phyloP scores from a whole-genome alignment of 805 yeast genomes.

The Candida berthetii region DNA sequence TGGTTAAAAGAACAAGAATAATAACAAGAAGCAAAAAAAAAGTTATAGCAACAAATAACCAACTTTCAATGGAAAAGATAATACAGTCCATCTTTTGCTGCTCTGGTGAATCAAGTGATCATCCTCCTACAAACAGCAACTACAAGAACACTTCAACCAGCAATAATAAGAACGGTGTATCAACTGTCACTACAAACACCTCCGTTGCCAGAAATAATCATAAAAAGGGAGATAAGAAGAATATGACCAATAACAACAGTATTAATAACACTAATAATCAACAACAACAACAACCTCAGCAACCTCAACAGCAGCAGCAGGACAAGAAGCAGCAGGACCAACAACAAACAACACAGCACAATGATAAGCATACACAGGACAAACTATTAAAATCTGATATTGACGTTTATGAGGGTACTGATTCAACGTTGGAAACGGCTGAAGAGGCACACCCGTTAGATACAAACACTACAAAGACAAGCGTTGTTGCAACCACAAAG shows the following conservation, averaged over 20 bases:
- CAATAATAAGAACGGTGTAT: no score
- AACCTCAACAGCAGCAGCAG: not conserved
- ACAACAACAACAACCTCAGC: not conserved
- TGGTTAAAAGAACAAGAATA: no score
- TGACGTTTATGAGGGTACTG: conserved; percentile 22
- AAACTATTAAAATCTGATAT: conserved; percentile 13
- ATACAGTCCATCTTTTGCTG: conserved; percentile 28
- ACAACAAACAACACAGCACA: not conserved
- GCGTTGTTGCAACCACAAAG: not conserved
- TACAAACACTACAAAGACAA: conserved; percentile 1
- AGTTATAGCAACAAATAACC: not conserved
- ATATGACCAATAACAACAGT: not conserved
- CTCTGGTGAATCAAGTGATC: conserved; percentile 17
- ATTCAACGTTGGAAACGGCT: conserved; percentile 14
- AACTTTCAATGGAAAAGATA: conserved; percentile 24
- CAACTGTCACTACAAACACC: no score
- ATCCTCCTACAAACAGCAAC: conserved; percentile 3
- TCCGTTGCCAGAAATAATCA: no score
- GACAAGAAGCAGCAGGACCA: not conserved
- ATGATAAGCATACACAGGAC: not conserved
- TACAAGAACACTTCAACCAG: conserved; percentile 3
- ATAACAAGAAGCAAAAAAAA: no score
- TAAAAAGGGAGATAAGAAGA: not conserved
- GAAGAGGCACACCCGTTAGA: conserved; percentile 1
- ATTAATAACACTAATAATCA: conserved; percentile 1